Percentiles rank a stretch among this genome's conserved stretches.
Conservation (phyloP, 2,329 filamentous ascomycete genomes). For the Claviceps fusiformis region DNA sequence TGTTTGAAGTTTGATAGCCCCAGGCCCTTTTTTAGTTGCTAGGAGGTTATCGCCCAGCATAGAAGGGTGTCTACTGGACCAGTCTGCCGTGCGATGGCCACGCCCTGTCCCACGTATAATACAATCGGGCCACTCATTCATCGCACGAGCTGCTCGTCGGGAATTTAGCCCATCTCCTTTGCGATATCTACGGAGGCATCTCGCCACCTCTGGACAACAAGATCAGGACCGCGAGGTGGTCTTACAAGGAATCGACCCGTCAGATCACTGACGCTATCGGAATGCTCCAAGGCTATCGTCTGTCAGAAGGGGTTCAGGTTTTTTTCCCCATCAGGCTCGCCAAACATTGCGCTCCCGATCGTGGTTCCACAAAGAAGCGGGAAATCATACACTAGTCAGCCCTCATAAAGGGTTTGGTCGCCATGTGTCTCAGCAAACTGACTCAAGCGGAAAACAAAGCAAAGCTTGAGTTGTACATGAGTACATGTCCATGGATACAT, state of each 20-base stretch:
- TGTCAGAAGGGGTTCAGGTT: background rate
- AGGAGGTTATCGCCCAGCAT: background rate
- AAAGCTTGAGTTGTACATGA: background rate
- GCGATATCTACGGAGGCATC: background rate
- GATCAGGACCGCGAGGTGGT: background rate
- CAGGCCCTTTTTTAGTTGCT: background rate
- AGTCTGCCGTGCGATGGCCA: background rate
- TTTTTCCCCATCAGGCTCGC: background rate
- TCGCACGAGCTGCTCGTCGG: background rate
- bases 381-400: background rate
- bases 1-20: background rate
- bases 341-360: background rate
- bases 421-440: background rate
- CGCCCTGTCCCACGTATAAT: background rate
- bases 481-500: no score
- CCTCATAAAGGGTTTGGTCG: background rate
- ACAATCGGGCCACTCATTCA: background rate
- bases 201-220: background rate
- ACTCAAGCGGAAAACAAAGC: background rate
- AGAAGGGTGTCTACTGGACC: background rate
- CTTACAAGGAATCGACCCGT: background rate
- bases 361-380: background rate
- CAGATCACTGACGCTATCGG: no score
- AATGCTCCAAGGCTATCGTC: background rate
- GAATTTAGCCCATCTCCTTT: background rate